Base-by-base conservation (phyloP, 371 early-diverging fungal genomes). In the Mortierella sp. region DNA sequence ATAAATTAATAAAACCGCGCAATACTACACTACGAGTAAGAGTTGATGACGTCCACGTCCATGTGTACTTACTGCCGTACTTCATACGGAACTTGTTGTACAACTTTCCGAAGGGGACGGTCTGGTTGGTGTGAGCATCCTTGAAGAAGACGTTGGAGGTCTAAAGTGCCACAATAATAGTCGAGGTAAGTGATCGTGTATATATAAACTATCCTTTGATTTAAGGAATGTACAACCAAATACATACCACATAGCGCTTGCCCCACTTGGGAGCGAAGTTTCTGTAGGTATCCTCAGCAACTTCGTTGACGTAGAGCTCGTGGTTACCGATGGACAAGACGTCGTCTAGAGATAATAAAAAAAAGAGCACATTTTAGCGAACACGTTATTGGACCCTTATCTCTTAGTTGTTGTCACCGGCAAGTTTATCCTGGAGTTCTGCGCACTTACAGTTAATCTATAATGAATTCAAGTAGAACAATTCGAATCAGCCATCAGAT, bases 41-140 rank as follows among this genome's bases (percentile, higher is more conserved):
- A 43, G 1, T 16, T 14, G 1, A 43, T 0, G 3, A 11, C 43
- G 0, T 11, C 11, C 26, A 62, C 12, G 64, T 32, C 26, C 18
- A 11, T 61, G 20, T 40, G 2, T 12, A 52, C 60, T 78, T 85
- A 64, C 88, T 89, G 22, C 90, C 91, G 59, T 84, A 87, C 70
- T 87, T 78, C 60, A 89, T 89, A 59, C 81, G 72, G 68, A 91
- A 91, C 60, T 87, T 86, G 69, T 87, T 85, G 69, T 87, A 88
- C 43, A 79, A 80, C 26, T 83, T 80, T 77, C 88, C 89, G 66
- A 91, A 80, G 22, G 87, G 89, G 30, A 83, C 78, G 3, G 86
- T 86, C 80, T 85, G 84, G 84, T 86, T 86, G 64, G 72, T 86
- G 61, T 77, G 70, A 26, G 78, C 52, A 73, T 86, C 86, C 62